These are phyloP conservation scores for Pleurotus sapidus DNA, from an alignment of 768 basidiomycete species.

Conservation along the genomic window DNA sequence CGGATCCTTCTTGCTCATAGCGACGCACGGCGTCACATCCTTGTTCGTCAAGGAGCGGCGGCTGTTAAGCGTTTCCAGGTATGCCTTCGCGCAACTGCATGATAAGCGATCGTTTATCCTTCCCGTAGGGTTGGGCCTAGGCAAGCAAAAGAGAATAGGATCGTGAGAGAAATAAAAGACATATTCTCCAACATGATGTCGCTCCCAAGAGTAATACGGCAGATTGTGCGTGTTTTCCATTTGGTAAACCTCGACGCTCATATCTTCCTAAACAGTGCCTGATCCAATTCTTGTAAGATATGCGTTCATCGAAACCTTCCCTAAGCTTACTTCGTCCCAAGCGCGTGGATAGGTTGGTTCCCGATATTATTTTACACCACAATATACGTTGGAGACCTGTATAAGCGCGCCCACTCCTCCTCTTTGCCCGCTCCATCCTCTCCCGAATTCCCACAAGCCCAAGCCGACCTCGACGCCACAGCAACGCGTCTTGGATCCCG, in stretches of 20 bases:
- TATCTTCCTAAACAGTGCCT: slow-evolving; percentile 46
- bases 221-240: slow-evolving; percentile 60
- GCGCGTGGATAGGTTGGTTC: slow-evolving; percentile 90
- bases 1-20: slow-evolving; percentile 64
- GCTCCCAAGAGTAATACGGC: slow-evolving; percentile 72
- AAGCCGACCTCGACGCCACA: slow-evolving; percentile 49
- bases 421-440: slow-evolving; percentile 18
- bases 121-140: neutral
- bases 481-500: slow-evolving; percentile 82
- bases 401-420: slow-evolving; percentile 47
- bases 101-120: neutral
- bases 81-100: neutral
- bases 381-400: slow-evolving; percentile 84
- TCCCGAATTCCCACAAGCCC: slow-evolving; percentile 15
- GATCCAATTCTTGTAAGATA: slow-evolving; percentile 74
- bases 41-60: slow-evolving; percentile 60
- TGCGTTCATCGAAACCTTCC: neutral
- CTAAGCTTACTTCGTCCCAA: slow-evolving; percentile 21
- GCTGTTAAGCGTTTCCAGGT: slow-evolving; percentile 46
- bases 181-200: slow-evolving; percentile 71
- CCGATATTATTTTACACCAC: slow-evolving; percentile 88
- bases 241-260: neutral
- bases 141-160: slow-evolving; percentile 20
- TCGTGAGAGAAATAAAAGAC: slow-evolving; percentile 47
- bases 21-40: slow-evolving; percentile 62